Conservation (phyloP, 805 yeast species). For the Candida coquimbonensis region DNA sequence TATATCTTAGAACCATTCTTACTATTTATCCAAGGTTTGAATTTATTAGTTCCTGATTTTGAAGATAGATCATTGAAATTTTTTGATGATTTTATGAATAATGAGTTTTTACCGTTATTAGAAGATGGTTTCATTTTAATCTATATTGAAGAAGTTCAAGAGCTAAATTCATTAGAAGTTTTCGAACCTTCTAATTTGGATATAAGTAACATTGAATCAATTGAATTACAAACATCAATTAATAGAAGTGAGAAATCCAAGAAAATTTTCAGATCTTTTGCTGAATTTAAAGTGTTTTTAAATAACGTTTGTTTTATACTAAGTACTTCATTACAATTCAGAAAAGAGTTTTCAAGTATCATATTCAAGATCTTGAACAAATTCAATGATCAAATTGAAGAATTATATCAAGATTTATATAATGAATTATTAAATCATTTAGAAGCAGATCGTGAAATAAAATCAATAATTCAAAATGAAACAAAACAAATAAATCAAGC, state of each 20-base stretch:
- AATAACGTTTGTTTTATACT: slow-evolving; percentile 16
- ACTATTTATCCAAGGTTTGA: slow-evolving; percentile 56
- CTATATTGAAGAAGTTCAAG: slow-evolving; percentile 41
- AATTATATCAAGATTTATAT: slow-evolving; percentile 16
- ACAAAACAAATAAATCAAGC: slow-evolving; percentile 2
- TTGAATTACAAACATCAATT: background rate
- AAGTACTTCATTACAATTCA: slow-evolving; percentile 23
- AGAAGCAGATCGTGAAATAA: slow-evolving; percentile 19
- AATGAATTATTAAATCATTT: slow-evolving; percentile 16
- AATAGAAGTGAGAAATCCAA: slow-evolving; percentile 18
- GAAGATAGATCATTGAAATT: slow-evolving; percentile 35
- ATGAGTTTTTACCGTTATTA: slow-evolving; percentile 57
- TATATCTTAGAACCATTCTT: slow-evolving; percentile 68
- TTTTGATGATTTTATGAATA: slow-evolving; percentile 57
- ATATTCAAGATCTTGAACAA: slow-evolving; percentile 17
- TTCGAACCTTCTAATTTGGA: slow-evolving; percentile 19
- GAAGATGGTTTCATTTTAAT: slow-evolving; percentile 46
- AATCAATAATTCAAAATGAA: slow-evolving; percentile 2
- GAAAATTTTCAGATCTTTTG: slow-evolving; percentile 13
- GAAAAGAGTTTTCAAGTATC: slow-evolving; percentile 19
- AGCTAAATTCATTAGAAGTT: slow-evolving; percentile 29
- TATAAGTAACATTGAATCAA: slow-evolving; percentile 21
- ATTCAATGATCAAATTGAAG: slow-evolving; percentile 20
- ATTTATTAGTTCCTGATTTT: slow-evolving; percentile 30
- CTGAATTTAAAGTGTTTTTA: slow-evolving; percentile 17